A percentile compares a stretch with the other conserved stretches of the same genome.
These are phyloP conservation scores for Posidonia australis DNA, from an alignment of 106 monocot genomes.

Conservation along the genomic window DNA sequence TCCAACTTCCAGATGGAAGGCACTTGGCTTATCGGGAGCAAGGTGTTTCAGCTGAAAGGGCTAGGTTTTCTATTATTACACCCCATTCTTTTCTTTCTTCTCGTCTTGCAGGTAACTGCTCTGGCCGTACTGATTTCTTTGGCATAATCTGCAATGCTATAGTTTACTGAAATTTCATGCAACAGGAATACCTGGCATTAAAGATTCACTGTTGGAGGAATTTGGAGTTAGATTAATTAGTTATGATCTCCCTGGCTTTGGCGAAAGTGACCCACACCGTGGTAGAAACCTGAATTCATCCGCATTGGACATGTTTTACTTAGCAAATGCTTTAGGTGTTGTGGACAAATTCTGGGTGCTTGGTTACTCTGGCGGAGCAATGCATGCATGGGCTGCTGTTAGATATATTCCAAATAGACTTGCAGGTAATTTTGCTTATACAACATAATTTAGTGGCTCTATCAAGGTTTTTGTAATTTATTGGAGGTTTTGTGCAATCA, in stretches of 20 bases:
- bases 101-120: conserved; percentile 53
- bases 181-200: conserved; percentile 86
- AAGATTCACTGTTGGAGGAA: conserved; percentile 57
- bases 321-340: conserved; percentile 62
- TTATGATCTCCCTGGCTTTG: conserved; percentile 93
- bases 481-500: no score
- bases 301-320: conserved; percentile 72
- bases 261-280: conserved; percentile 92
- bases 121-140: neutral
- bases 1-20: conserved; percentile 89
- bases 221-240: conserved; percentile 82
- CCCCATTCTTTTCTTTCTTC: conserved; percentile 97
- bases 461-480: neutral
- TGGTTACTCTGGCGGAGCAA: conserved; percentile 68
- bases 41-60: conserved; percentile 62
- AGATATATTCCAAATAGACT: conserved; percentile 74
- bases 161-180: neutral
- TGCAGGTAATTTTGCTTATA: conserved; percentile 45
- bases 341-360: conserved; percentile 84
- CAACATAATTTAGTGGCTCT: neutral
- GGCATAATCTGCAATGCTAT: neutral
- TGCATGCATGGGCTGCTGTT: conserved; percentile 92
- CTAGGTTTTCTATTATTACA: conserved; percentile 80
- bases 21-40: conserved; percentile 67
- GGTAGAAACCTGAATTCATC: conserved; percentile 81